These are phyloP conservation scores for Maudiozyma barnettii DNA, from an alignment of 805 yeast genomes.

Conservation along the genomic window DNA sequence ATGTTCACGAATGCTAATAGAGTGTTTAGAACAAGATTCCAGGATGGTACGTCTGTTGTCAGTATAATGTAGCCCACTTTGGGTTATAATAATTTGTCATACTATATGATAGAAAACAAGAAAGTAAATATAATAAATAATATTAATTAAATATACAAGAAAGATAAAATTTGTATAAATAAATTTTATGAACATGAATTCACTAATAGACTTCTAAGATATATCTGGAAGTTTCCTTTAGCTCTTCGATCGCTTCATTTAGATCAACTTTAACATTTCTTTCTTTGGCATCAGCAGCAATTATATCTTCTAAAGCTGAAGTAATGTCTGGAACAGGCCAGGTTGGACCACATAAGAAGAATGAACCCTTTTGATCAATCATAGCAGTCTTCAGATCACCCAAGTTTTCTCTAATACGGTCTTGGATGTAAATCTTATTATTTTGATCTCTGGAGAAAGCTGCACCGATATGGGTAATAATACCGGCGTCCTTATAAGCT, in stretches of 20 bases:
- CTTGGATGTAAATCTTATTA: slow-evolving; percentile 89
- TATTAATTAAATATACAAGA: neutral
- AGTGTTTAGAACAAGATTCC: slow-evolving; percentile 86
- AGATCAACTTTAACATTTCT: slow-evolving; percentile 63
- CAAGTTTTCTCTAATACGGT: slow-evolving; percentile 72
- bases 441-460: slow-evolving; percentile 98
- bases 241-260: slow-evolving; percentile 75
- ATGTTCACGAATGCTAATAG: slow-evolving; percentile 97
- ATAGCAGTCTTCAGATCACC: slow-evolving; percentile 70
- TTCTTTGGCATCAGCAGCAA: slow-evolving; percentile 57
- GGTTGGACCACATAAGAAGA: slow-evolving; percentile 96
- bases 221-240: slow-evolving; percentile 88
- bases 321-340: slow-evolving; percentile 99
- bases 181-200: neutral
- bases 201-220: slow-evolving; percentile 80
- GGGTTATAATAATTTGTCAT: neutral
- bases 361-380: slow-evolving; percentile 70
- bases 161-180: neutral
- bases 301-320: slow-evolving; percentile 75
- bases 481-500: slow-evolving; percentile 85
- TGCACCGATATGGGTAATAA: slow-evolving; percentile 91
- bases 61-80: slow-evolving; percentile 43
- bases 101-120: neutral
- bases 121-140: neutral
- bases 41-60: slow-evolving; percentile 93